A percentile compares a stretch with the other conserved stretches of the same genome.
Evolutionary conservation across 2,329 filamentous ascomycete genomes (phyloP).

Genomic region (Trichophyton simii): DNA sequence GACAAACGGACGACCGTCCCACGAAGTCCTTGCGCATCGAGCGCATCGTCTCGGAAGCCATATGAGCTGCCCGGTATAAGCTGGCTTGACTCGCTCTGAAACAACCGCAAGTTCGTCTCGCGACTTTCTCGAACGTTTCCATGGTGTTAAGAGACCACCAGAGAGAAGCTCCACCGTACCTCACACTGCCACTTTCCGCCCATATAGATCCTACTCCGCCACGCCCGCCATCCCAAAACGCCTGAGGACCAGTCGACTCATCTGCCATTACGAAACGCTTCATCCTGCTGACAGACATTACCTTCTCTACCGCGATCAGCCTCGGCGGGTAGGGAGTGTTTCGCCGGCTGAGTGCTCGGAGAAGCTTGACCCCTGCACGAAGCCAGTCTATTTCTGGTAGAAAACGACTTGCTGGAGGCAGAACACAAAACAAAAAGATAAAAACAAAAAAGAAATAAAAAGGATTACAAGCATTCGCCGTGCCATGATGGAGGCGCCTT

Average conservation of each 20-base stretch:
- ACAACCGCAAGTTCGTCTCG: background rate
- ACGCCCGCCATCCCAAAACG: background rate
- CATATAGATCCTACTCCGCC: background rate
- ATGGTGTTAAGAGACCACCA: too few species aligned
- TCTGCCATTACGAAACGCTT: background rate
- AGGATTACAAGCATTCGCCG: background rate
- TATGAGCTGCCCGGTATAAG: background rate
- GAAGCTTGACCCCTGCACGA: background rate
- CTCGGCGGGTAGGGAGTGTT: background rate
- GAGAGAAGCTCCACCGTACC: background rate
- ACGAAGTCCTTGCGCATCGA: background rate
- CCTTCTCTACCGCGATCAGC: background rate
- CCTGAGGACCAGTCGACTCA: background rate
- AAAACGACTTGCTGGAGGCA: background rate
- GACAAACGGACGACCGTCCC: background rate
- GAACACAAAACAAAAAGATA: background rate
- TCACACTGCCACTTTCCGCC: background rate
- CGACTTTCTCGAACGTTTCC: background rate
- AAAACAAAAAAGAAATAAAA: background rate
- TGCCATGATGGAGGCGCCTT: background rate
- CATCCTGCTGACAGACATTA: background rate
- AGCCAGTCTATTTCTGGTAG: background rate
- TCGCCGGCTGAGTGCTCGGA: background rate
- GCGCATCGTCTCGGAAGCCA: background rate
- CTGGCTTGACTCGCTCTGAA: background rate